phyloP scores from a whole-genome alignment of 1,139 yeast genomes.

The Yamadazyma conglobata region DNA sequence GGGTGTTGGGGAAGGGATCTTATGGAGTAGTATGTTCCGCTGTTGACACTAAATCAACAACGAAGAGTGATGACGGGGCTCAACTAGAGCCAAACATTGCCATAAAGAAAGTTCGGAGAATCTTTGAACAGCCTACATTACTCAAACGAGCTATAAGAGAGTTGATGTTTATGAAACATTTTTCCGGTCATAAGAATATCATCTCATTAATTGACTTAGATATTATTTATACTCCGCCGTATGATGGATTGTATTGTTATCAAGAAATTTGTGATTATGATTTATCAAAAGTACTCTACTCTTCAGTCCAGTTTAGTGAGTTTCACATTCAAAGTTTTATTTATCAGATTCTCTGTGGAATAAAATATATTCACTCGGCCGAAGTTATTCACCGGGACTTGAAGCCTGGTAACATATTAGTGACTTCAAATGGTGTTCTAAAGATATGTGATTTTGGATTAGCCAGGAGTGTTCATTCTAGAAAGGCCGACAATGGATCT shows the following conservation, averaged over 20 bases:
- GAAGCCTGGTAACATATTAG: conserved; percentile 80
- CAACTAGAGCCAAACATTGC: conserved; percentile 41
- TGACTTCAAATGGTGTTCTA: conserved; percentile 64
- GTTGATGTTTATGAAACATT: conserved; percentile 69
- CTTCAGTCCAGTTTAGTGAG: conserved; percentile 75
- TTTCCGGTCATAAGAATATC: conserved; percentile 72
- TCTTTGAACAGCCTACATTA: conserved; percentile 61
- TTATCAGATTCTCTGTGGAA: conserved; percentile 77
- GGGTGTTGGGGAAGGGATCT: conserved; percentile 79
- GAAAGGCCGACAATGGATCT: conserved; percentile 21
- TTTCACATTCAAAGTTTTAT: conserved; percentile 72
- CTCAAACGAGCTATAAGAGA: conserved; percentile 77
- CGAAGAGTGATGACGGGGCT: conserved; percentile 15
- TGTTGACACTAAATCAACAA: conserved; percentile 43
- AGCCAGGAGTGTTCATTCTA: conserved; percentile 63
- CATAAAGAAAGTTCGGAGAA: conserved; percentile 71
- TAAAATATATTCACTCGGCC: conserved; percentile 81
- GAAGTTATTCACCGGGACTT: conserved; percentile 82
- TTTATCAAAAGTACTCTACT: conserved; percentile 71
- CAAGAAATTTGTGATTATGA: conserved; percentile 79
- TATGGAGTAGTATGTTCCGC: conserved; percentile 90
- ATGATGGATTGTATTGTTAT: conserved; percentile 82
- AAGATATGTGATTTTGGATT: conserved; percentile 88
- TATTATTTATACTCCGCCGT: conserved; percentile 59
- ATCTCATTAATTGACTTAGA: conserved; percentile 66